Base-by-base conservation (phyloP, 2,329 filamentous ascomycete species). In the Xylariaceae sp. region DNA sequence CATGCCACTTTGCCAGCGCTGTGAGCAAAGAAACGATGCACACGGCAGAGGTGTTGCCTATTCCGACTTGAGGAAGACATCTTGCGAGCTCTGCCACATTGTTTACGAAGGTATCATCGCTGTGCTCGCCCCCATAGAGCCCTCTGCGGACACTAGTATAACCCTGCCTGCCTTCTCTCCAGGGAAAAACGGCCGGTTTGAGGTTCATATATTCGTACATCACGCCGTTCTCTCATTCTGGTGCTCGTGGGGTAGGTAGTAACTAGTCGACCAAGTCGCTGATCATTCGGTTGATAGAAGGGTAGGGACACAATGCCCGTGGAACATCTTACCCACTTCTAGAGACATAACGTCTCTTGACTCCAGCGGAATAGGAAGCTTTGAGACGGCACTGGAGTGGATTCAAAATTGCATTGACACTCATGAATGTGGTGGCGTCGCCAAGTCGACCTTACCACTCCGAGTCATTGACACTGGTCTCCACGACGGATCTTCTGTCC, bases 1-100 rank as follows among this genome's bases (percentile, higher is more conserved):
- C 76, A 76, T 21, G 61, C 15, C 13, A 80, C 78, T 7, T 24
- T 48, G 26, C 18, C 6, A 27, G n/a, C 45, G 45, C 20, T 48
- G 35, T 8, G 36, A 48, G 27, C 18, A 40, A 10, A 30, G 20
- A 16, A 32, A 18, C 30, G 44, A 32, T 48, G 4, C 24, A 11
- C 6, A 48, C 3, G 35, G 26, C 7, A 11, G 18, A 6, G 11
- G 26, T n/a, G 30, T 16, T n/a, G 13, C 2, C 10, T 13, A 40
- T 18, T n/a, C 13, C 16, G 11, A 2, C 11, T 24, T 57, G 10
- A 57, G 37, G 24, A 26, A 39, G 5, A 52, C 39, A 9, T 47
- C 30, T 4, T 53, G 45, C 21, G 54, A 53, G 15, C 48, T 57
- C 40, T 57, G 49, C 26, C 26, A 18, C 11, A 16, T 53, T 6